phyloP scores from a whole-genome alignment of 2,329 filamentous ascomycete genomes.

The Leptographium galeiforme region DNA sequence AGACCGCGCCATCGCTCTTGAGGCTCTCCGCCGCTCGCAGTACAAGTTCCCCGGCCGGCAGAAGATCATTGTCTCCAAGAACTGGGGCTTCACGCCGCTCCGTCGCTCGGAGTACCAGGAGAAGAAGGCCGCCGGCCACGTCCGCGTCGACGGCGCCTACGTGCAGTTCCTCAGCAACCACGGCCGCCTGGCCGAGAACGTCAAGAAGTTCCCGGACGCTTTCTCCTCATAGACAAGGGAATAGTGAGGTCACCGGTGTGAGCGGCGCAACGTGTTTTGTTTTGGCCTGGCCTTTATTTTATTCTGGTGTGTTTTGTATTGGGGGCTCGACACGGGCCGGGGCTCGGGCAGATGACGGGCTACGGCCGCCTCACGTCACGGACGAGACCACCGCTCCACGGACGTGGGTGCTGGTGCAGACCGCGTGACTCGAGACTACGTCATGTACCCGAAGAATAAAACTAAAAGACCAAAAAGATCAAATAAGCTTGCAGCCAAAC shows the following conservation, averaged over 20 bases:
- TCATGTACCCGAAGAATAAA: neutral
- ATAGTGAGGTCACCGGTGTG: conserved; percentile 13
- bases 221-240: conserved; percentile 44
- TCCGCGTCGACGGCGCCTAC: conserved; percentile 97
- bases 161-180: conserved; percentile 98
- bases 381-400: neutral
- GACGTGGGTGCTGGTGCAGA: neutral
- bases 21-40: conserved; percentile 97
- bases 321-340: neutral
- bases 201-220: conserved; percentile 88
- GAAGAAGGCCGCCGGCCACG: conserved; percentile 82
- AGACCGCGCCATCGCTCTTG: conserved; percentile 87
- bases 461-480: neutral
- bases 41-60: conserved; percentile 99
- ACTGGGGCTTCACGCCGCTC: conserved; percentile 99
- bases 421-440: neutral
- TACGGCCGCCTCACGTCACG: neutral
- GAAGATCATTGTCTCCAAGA: conserved; percentile 99
- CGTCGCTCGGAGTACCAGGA: conserved; percentile 94
- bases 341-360: neutral
- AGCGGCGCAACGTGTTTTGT: conserved; percentile 15
- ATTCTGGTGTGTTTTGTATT: conserved; percentile 9
- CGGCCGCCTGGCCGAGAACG: conserved; percentile 73
- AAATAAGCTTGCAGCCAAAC: neutral
- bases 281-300: conserved; percentile 13